Evolutionary conservation across 2,329 filamentous ascomycete species (phyloP).

Genomic region (Apiospora aurea): DNA sequence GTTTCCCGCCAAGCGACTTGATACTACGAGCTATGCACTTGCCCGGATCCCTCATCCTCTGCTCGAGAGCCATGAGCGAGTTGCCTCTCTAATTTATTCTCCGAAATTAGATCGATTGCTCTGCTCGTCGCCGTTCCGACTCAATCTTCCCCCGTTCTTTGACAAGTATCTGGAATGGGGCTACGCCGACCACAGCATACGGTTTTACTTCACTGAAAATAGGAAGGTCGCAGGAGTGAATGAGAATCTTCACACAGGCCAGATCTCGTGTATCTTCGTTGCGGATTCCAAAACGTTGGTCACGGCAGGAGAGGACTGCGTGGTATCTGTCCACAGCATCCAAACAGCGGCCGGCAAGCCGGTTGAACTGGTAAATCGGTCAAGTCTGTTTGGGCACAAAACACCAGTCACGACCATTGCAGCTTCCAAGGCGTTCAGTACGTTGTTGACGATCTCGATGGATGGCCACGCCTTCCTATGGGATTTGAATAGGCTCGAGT

Average conservation of each 20-base stretch:
- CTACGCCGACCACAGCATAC: constrained; percentile 89
- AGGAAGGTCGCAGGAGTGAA: constrained; percentile 85
- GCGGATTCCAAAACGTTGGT: constrained; percentile 90
- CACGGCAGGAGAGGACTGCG: constrained; percentile 91
- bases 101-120: constrained; percentile 82
- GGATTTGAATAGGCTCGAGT: constrained; percentile 91
- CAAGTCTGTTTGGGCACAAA: constrained; percentile 90
- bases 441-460: constrained; percentile 81
- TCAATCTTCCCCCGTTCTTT: constrained; percentile 85
- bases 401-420: constrained; percentile 82
- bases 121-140: constrained; percentile 81
- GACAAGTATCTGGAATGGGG: constrained; percentile 97
- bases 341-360: constrained; percentile 67
- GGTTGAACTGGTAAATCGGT: constrained; percentile 80
- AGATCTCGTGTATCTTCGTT: constrained; percentile 83
- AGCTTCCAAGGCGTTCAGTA: constrained; percentile 86
- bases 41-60: constrained; percentile 81
- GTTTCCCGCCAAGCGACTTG: constrained; percentile 73
- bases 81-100: constrained; percentile 80
- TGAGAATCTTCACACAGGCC: constrained; percentile 91
- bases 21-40: constrained; percentile 78
- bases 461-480: constrained; percentile 88
- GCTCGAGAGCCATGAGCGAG: constrained; percentile 77
- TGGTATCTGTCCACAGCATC: constrained; percentile 84
- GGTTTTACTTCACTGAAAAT: constrained; percentile 87